Percentiles rank a stretch among this genome's conserved stretches.
These are phyloP conservation scores for Sicyos edulis DNA, from an alignment of 306 rosid genomes.

Conservation along the genomic window DNA sequence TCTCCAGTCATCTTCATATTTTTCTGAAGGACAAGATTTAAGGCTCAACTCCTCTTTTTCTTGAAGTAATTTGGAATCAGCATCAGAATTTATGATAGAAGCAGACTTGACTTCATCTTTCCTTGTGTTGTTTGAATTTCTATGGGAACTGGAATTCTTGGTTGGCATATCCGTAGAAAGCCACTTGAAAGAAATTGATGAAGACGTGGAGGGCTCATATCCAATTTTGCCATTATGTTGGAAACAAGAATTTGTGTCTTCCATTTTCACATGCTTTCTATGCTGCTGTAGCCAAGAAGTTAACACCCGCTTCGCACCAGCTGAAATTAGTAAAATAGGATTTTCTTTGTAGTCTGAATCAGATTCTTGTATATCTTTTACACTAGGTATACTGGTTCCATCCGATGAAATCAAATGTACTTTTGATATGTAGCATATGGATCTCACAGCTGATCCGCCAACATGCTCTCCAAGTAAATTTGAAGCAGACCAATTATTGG, in stretches of 20 bases:
- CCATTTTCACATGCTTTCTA: conserved; percentile 35
- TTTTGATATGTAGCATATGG: conserved; percentile 69
- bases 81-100: conserved; percentile 29
- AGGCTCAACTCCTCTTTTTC: conserved; percentile 36
- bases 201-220: conserved; percentile 32
- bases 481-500: conserved; percentile 65
- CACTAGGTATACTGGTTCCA: conserved; percentile 21
- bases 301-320: conserved; percentile 93
- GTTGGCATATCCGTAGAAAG: conserved; percentile 93
- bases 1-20: conserved; percentile 92
- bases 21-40: conserved; percentile 33
- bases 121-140: conserved; percentile 28
- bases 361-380: conserved; percentile 22
- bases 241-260: conserved; percentile 27
- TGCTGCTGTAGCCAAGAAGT: conserved; percentile 81
- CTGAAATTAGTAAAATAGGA: conserved; percentile 67
- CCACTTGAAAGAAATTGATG: conserved; percentile 90
- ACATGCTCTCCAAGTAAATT: conserved; percentile 96
- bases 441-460: conserved; percentile 96
- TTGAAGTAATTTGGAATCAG: conserved; percentile 28
- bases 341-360: conserved; percentile 38
- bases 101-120: conserved; percentile 31
- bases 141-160: conserved; percentile 41
- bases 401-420: conserved; percentile 45
- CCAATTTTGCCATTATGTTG: conserved; percentile 31